Evolutionary conservation across 2,329 filamentous ascomycete genomes (phyloP), one percentile per base, ranked within the genome.

Genomic region (Cladobotryum mycophilum): DNA sequence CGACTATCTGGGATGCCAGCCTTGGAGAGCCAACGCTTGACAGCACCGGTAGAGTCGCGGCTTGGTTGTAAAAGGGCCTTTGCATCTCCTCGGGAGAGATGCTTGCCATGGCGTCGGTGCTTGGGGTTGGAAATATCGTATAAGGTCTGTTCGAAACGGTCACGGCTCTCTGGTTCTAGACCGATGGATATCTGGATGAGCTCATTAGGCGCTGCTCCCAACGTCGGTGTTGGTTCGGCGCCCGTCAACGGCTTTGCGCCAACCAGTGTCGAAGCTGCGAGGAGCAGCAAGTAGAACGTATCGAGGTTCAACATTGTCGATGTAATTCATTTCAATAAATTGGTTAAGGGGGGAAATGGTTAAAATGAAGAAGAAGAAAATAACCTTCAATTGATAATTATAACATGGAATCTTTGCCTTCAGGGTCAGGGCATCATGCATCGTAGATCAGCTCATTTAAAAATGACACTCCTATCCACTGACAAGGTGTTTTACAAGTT

Each of bases 81-180:
- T 49, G 79, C 72, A 54, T 78, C 72, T 9, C 75, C 67, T 7
- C 73, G 70, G 14, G 68, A 64, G 56, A 79, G 70, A 55, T 79
- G 71, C 41, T 71, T 67, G 15, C 78, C 76, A 52, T 80, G 80
- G 15, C 66, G 69, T 1, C 60, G 50, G 50, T 74, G 67, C 4
- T 62, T 65, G 0, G 78, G 78, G 0, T 76, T 73, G 2, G 76
- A 78, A 55, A 80, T 71, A 18, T 75, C 67, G 41, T 71, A 55
- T 11, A 80, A 64, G 2, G 71, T 68, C 44, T 70, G 62, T 49
- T 77, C 75, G 22, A 80, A 50, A 2, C 58, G 41, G 1, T 58
- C 42, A 1, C 55, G 49, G 36, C 61, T 56, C 7, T 57, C 53
- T 2, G 64, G 54, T 5, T 60, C 53, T 13, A 69, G 56, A 14